Base-by-base conservation (phyloP, 345 rosid species). In the Laguncularia racemosa region DNA sequence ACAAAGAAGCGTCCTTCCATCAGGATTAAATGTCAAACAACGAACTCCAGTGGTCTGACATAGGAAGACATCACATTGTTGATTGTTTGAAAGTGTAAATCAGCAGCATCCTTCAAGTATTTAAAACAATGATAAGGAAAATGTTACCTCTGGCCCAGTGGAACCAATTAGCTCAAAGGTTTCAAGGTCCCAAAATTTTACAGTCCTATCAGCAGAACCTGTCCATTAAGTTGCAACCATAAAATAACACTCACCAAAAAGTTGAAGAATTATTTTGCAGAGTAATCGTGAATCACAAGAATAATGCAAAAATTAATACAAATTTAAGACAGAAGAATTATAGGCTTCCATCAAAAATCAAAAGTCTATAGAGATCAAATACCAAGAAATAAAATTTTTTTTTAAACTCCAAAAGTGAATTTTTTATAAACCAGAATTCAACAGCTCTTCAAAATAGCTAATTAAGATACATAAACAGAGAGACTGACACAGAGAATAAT, bases 161-260 rank as follows among this genome's bases (percentile, higher is more conserved):
- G 99, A 84, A 71, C 91, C 96, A 67, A 90, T 90, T 20, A 88
- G 81, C 76, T 95, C 99, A 71, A 95, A 95, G 53, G 97, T 87
- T 75, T 90, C 97, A 48, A 95, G 97, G 78, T 95, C 99, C 97
- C 96, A 95, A 62, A 85, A 95, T 72, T 90, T 95, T 21, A 95
- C 93, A 28, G 99, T 95, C 72, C 90, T 81, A 65, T 95, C 99
- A 71, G 97, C 85, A 63, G 99, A 95, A 76, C 99, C 97, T 89
- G 70, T n/a, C n/a, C 40, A 53, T 2, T 46, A 74, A 54, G 44
- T 48, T 56, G 40, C 40, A 33, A 33, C 40, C 9, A 50, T 59
- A 73, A 21, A 62, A 43, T 48, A 44, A 20, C 48, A 55, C 16
- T 50, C 17, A 12, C 13, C 9, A 38, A 12, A 16, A 45, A 15